Evolutionary conservation across 176 grass and related monocot species (phyloP).

Genomic region (Poa annua): DNA sequence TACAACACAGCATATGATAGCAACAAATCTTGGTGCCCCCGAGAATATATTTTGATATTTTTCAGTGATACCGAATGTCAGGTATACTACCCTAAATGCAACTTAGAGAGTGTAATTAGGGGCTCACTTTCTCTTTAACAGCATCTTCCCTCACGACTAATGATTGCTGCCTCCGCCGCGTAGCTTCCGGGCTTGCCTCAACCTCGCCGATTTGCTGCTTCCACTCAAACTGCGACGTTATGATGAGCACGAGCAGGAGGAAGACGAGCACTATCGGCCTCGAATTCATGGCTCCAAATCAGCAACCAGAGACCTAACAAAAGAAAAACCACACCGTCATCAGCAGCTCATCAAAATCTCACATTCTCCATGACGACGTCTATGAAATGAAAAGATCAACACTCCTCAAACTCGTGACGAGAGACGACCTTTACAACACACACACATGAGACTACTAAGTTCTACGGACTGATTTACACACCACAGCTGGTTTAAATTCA

Average conservation of each 20-base stretch:
- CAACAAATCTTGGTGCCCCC: background rate
- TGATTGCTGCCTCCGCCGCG: conserved; percentile 50
- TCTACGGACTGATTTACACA: background rate
- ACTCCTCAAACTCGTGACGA: background rate
- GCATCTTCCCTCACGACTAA: conserved; percentile 54
- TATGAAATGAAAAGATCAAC: background rate
- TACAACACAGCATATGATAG: background rate
- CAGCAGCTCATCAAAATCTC: background rate
- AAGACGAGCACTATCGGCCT: conserved; percentile 66
- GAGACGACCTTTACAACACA: background rate
- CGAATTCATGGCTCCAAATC: conserved; percentile 52
- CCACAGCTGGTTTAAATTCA: background rate
- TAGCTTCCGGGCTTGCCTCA: conserved; percentile 51
- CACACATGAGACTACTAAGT: background rate
- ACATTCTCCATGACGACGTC: background rate
- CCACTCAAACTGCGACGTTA: conserved; percentile 82
- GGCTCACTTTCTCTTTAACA: conserved; percentile 77
- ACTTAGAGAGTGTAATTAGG: conserved; percentile 7
- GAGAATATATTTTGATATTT: no score
- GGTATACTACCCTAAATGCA: background rate
- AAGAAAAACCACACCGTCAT: background rate
- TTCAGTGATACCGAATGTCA: no score
- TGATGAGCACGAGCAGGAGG: conserved; percentile 73
- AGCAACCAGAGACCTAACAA: conserved; percentile 45
- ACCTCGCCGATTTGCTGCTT: conserved; percentile 72